Base-by-base conservation (phyloP, 805 yeast species). In the Metschnikowia arizonensis region DNA sequence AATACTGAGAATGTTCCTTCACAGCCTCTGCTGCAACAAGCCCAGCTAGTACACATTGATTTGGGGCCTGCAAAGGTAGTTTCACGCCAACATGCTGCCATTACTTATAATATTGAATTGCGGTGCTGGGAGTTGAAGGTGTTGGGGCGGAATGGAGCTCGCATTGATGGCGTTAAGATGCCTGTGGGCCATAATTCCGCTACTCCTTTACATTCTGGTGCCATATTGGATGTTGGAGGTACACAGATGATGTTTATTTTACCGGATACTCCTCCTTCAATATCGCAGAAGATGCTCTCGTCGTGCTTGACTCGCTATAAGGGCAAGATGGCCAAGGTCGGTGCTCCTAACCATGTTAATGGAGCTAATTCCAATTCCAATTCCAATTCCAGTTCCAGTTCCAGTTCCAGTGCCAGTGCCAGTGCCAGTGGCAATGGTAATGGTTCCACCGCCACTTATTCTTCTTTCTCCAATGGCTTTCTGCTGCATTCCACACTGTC, bases 181-280 rank as follows among this genome's bases (percentile, higher is more conserved):
- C 73, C 76, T 2, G 66, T 76, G 26, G 83, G 82, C 4, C 65
- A 74, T 4, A 55, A 65, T 33, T 64, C 69, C 4, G 72, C 81
- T 3, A 75, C 83, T 11, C 76, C 82, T 10, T 74, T 93, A 45
- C 76, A 77, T 42, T 83, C 95, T 1, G 99, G 99, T n/a, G 86
- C 91, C 33, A 81, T 93, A 14, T 66, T 93, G 46, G 99, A 93
- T 58, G 82, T 93, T 37, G 98, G 98, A 14, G 97, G 97, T 5
- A 89, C 96, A 9, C 98, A 93, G 66, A 93, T 93, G 98, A 91
- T 93, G 95, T 93, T 93, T 61, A 93, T 93, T 31, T 72, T 93
- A 53, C 99, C 99, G 1, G 97, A 90, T 62, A 81, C 87, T 4
- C 79, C 81, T 10, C 96, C 97, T 2, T 68, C 66, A 28, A 74